phyloP scores from a whole-genome alignment of 2,329 filamentous ascomycete genomes.

The Canariomyces notabilis region DNA sequence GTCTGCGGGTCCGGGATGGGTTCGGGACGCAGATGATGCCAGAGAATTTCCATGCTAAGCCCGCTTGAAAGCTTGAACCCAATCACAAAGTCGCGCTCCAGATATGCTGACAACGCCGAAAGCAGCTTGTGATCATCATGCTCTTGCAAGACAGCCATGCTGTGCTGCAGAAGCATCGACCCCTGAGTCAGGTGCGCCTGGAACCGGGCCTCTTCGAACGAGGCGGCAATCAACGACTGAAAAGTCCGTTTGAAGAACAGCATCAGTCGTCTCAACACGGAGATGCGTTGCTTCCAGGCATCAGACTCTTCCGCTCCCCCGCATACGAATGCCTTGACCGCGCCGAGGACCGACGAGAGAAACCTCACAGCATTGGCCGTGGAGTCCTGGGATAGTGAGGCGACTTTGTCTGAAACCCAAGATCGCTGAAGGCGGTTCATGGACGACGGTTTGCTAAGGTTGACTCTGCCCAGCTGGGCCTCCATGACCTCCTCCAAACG shows the following conservation, averaged over 20 bases:
- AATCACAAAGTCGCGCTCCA: conserved; percentile 57
- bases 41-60: conserved; percentile 73
- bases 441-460: conserved; percentile 45
- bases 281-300: conserved; percentile 27
- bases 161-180: conserved; percentile 37
- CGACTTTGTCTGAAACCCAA: conserved; percentile 47
- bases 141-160: conserved; percentile 26
- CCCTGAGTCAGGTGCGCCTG: conserved; percentile 57
- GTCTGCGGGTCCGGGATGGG: conserved; percentile 45
- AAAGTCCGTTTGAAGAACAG: conserved; percentile 54
- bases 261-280: conserved; percentile 37
- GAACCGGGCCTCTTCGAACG: conserved; percentile 59
- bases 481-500: conserved; percentile 39
- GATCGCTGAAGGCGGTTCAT: conserved; percentile 60
- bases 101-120: conserved; percentile 34
- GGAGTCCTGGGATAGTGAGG: conserved; percentile 55
- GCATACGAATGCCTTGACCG: conserved; percentile 41
- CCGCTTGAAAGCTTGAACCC: conserved; percentile 71
- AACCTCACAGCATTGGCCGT: conserved; percentile 52
- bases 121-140: conserved; percentile 36
- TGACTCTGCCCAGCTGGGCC: conserved; percentile 38
- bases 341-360: conserved; percentile 39
- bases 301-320: conserved; percentile 24
- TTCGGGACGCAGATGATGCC: conserved; percentile 65
- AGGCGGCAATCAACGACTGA: conserved; percentile 37